Percentiles rank a stretch among this genome's conserved stretches.
phyloP scores from a whole-genome alignment of 1,139 yeast genomes.

The Candida pseudocylindracea region DNA sequence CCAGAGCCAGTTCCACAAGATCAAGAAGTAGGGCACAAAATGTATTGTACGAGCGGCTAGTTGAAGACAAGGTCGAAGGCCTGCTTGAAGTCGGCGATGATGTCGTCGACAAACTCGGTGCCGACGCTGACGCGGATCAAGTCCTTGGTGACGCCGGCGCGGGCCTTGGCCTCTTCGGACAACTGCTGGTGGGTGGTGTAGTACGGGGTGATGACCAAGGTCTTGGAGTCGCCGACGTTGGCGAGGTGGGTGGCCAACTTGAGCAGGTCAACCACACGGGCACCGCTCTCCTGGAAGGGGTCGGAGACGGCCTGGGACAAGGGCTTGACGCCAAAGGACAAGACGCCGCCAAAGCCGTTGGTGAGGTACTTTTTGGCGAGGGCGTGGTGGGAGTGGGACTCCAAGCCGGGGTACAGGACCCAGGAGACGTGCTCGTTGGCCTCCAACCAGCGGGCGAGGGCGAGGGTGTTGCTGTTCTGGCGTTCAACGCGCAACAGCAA shows the following conservation, averaged over 20 bases:
- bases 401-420: constrained; percentile 86
- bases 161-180: constrained; percentile 51
- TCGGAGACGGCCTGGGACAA: constrained; percentile 19
- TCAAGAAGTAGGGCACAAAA: constrained; percentile 3
- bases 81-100: constrained; percentile 70
- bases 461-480: constrained; percentile 68
- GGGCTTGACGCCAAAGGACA: constrained; percentile 74
- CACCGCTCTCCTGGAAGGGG: constrained; percentile 54
- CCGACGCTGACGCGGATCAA: constrained; percentile 80
- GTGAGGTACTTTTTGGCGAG: constrained; percentile 60
- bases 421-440: constrained; percentile 50
- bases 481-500: constrained; percentile 84
- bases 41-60: not conserved
- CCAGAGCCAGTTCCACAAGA: constrained; percentile 11
- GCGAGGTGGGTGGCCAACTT: constrained; percentile 82
- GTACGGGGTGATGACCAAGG: constrained; percentile 87
- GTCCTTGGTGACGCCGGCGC: constrained; percentile 74
- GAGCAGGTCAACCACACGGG: constrained; percentile 60
- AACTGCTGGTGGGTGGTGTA: constrained; percentile 92
- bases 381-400: constrained; percentile 63
- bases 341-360: constrained; percentile 67
- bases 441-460: constrained; percentile 61
- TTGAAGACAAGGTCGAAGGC: constrained; percentile 35
- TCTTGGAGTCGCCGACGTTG: constrained; percentile 90
- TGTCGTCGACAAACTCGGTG: constrained; percentile 74